Percentiles rank a stretch among this genome's conserved stretches.
Evolutionary conservation across 768 basidiomycete species (phyloP).

Genomic region (Termitomyces sp.): DNA sequence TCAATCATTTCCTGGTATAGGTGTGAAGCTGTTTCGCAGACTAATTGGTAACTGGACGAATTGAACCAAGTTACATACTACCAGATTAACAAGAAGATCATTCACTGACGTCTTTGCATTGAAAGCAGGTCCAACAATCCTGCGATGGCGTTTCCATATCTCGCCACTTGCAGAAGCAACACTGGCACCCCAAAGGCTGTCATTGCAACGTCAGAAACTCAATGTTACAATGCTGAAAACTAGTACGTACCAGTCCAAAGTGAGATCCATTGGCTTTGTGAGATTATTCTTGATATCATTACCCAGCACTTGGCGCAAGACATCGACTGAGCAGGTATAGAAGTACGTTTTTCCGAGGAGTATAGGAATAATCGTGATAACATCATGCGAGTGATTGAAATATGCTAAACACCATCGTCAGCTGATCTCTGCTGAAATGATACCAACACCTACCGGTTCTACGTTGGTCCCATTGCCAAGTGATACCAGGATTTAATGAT

Average conservation of each 20-base stretch:
- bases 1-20: constrained; percentile 23
- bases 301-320: constrained; percentile 17
- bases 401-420: constrained; percentile 10
- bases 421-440: background rate
- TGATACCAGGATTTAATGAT: constrained; percentile 10
- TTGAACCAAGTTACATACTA: too few species aligned
- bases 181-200: constrained; percentile 27
- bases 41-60: constrained; percentile 23
- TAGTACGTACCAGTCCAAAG: background rate
- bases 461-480: constrained; percentile 11
- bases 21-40: constrained; percentile 20
- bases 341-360: constrained; percentile 12
- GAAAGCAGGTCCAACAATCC: constrained; percentile 29
- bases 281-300: constrained; percentile 12
- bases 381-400: constrained; percentile 18
- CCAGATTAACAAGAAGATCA: background rate
- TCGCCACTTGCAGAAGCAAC: constrained; percentile 26
- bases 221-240: background rate
- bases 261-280: constrained; percentile 9
- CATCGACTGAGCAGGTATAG: constrained; percentile 18
- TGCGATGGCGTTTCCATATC: constrained; percentile 27
- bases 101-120: constrained; percentile 19
- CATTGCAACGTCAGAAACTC: too few species aligned
- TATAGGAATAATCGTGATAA: constrained; percentile 19
- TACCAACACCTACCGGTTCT: background rate